Evolutionary conservation across 345 rosid species (phyloP).

Genomic region (Salix dunnii): DNA sequence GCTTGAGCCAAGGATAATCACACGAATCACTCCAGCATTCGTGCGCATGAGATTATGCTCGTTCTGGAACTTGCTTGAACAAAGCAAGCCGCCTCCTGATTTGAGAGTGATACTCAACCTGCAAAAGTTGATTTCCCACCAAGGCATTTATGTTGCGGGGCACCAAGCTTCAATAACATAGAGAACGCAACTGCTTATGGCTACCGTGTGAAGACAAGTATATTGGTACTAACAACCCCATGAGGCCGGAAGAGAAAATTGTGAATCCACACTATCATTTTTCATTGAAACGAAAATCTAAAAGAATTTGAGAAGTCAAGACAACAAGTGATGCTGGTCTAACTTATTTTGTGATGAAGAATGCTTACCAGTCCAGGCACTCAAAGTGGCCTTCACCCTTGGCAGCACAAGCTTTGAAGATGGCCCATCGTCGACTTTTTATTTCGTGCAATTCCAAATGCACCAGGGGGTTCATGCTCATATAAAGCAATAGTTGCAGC

Average conservation of each 20-base stretch:
- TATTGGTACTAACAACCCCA: not conserved
- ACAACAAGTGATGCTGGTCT: not conserved
- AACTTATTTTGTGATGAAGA: not conserved
- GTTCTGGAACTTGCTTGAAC: not conserved
- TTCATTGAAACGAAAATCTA: not conserved
- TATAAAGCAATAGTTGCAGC: not conserved
- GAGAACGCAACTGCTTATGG: not conserved
- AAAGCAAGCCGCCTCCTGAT: conserved; percentile 41
- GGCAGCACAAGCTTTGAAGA: conserved; percentile 25
- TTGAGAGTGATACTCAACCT: conserved; percentile 64
- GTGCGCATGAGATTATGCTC: not conserved
- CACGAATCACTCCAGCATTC: not conserved
- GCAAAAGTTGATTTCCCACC: conserved; percentile 13
- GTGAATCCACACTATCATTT: no score
- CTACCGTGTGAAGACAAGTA: not conserved
- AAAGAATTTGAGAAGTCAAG: not conserved
- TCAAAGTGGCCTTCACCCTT: conserved; percentile 30
- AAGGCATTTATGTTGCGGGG: not conserved
- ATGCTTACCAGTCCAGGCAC: conserved; percentile 29
- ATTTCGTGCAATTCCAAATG: conserved; percentile 27
- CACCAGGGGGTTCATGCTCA: conserved; percentile 22
- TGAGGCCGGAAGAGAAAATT: not conserved
- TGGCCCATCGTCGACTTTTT: conserved; percentile 28
- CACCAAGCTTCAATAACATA: not conserved
- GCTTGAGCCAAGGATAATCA: not conserved